Evolutionary conservation across 768 basidiomycete species (phyloP).

Genomic region (Agrocybe praecox): DNA sequence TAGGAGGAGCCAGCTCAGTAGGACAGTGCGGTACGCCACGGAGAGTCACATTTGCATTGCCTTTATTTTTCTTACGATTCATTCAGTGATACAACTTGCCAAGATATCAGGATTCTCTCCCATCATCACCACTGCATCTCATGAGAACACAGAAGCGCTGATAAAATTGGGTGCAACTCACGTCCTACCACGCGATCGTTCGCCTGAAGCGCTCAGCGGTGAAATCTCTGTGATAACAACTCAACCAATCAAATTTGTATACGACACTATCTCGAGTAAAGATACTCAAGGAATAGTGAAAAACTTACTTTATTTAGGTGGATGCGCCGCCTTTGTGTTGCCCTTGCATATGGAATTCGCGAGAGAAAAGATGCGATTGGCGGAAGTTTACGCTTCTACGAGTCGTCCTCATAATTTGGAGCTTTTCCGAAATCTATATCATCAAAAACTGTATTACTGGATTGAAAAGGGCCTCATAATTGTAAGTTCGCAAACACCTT

Average conservation of each 20-base stretch:
- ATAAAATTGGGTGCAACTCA: slow-evolving; percentile 38
- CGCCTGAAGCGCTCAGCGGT: background rate
- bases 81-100: slow-evolving; percentile 42
- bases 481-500: background rate
- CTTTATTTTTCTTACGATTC: background rate
- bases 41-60: background rate
- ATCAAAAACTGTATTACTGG: background rate
- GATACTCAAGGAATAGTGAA: background rate
- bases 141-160: slow-evolving; percentile 25
- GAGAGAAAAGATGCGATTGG: background rate
- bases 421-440: background rate
- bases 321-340: background rate
- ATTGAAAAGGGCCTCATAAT: background rate
- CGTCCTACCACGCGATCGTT: slow-evolving; percentile 22
- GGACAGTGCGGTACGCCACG: background rate
- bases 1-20: background rate
- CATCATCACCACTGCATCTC: slow-evolving; percentile 40
- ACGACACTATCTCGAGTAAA: background rate
- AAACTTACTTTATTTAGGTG: background rate
- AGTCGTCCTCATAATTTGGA: background rate
- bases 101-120: slow-evolving; percentile 40
- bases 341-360: background rate
- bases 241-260: background rate
- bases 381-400: background rate
- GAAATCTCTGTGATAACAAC: background rate